Base-by-base conservation (phyloP, 176 grass and related monocot genomes). In the Echinochloa phyllopogon region DNA sequence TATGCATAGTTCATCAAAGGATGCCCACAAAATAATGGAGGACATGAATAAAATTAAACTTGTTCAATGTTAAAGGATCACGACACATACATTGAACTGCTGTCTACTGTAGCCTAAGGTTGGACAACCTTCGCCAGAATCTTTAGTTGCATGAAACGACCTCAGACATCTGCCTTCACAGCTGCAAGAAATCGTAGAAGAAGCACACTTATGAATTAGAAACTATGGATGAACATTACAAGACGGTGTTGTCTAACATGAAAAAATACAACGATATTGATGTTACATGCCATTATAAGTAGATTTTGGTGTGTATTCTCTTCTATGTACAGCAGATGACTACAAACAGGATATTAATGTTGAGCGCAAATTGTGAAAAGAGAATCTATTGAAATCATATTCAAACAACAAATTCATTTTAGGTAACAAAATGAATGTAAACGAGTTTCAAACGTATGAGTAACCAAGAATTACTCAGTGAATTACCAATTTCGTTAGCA, bases 91-190 rank as follows among this genome's bases (percentile, higher is more conserved):
- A 63, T 89, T 72, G 85, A 94, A 86, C 71, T 94, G 84, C 50
- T 36, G 41, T 69, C 69, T 85, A 6, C 78, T 85, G 69, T 90
- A 94, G 59, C 93, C 93, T 60, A 94, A 82, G 18, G 93, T 92
- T 72, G 75, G 59, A 72, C 93, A 94, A n/a, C 83, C 85, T 68
- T 84, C 82, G 52, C 85, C 49, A 39, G 78, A 42, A 83, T 79
- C 62, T 49, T 27, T 80, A 17, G 82, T 88, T 18, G 87, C 89
- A 90, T 94, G 93, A 51, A 94, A 94, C 16, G 90, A 94, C 44
- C 93, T 87, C 57, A 94, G 72, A 57, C 93, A 94, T 44, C 59
- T 78, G 25, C 93, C 93, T 73, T 92, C 93, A 77, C 93, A 94
- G 72, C 90, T 94, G 93, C 75, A 88, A 39, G 38, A 39, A 40